phyloP scores from a whole-genome alignment of 768 basidiomycete species.

The Kwoniella sp. region DNA sequence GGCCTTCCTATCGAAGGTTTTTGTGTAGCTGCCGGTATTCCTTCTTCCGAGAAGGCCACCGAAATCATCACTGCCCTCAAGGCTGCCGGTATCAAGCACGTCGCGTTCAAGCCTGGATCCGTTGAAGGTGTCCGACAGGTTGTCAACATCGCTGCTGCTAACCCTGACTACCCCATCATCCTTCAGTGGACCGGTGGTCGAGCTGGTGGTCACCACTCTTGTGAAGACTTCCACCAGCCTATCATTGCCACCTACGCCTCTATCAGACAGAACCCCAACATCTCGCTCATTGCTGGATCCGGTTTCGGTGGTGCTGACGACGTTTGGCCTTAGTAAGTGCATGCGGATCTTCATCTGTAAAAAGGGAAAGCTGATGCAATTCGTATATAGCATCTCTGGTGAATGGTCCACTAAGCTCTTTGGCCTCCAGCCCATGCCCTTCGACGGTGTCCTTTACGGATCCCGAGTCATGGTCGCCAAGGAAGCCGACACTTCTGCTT shows the following conservation, averaged over 20 bases:
- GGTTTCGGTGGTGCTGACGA: slow-evolving; percentile 91
- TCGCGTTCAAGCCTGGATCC: slow-evolving; percentile 97
- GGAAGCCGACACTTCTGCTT: slow-evolving; percentile 91
- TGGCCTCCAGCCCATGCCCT: slow-evolving; percentile 91
- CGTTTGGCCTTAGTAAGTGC: slow-evolving; percentile 79
- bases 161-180: slow-evolving; percentile 95
- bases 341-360: too few species aligned
- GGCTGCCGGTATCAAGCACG: slow-evolving; percentile 85
- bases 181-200: slow-evolving; percentile 99
- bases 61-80: slow-evolving; percentile 88
- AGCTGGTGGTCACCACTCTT: slow-evolving; percentile 97
- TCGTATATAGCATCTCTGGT: slow-evolving; percentile 66
- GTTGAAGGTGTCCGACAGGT: slow-evolving; percentile 98
- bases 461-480: slow-evolving; percentile 98
- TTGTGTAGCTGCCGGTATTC: slow-evolving; percentile 96
- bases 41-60: slow-evolving; percentile 91
- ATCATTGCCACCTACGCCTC: slow-evolving; percentile 83
- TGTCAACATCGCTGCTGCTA: slow-evolving; percentile 87
- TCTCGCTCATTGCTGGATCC: slow-evolving; percentile 86
- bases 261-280: slow-evolving; percentile 86
- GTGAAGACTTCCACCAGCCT: slow-evolving; percentile 98
- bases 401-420: slow-evolving; percentile 86
- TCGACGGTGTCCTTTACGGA: slow-evolving; percentile 95
- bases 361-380: too few species aligned
- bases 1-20: slow-evolving; percentile 97